Base-by-base conservation (phyloP, 2,329 filamentous ascomycete genomes). In the Xylaria sp. region DNA sequence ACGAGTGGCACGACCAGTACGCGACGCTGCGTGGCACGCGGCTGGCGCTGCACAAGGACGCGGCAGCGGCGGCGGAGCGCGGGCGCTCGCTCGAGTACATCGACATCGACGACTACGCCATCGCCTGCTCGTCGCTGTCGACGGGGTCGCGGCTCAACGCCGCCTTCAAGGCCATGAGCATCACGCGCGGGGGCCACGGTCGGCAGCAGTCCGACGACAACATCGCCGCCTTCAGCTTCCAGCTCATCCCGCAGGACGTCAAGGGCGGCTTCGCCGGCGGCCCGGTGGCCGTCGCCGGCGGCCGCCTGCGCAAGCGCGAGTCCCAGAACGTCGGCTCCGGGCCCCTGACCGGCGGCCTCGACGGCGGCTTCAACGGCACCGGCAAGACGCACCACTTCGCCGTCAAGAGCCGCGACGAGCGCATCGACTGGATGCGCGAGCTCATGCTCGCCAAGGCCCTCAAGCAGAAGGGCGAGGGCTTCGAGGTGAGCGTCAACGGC, bases 351-450 rank as follows among this genome's bases (percentile, higher is more conserved):
- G 61, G 60, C n/a, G 59, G 54, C 50, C 57, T 65, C 52, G 64
- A 74, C 52, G 51, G 69, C 72, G 26, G 69, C 21, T 75, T 74
- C 59, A 86, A 86, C 56, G 84, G 83, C 51, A 85, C 82, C 9
- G 85, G 85, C 65, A 97, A 96, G 80, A 89, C 90, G 41, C 93
- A 97, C 68, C 91, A 97, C 71, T 97, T 97, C 70, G 91, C 93
- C 0, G 93, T 97, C 63, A 89, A 88, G 74, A 85, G 81, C 65
- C 84, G 92, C 13, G 91, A 97, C 68, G 90, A 97, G 70, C 84
- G 93, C 57, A 97, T 97, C 66, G 93, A 97, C 71, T 99, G 94
- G 94, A 95, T 95, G 91, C 82, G 91, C 50, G 91, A 95, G 80
- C 77, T 95, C 57, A 95, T 95, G 91, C 84, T 95, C 42, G 91